Percentiles rank a stretch among this genome's conserved stretches.
These are phyloP conservation scores for Suhomyces yuchorum DNA, from an alignment of 1,139 yeast species.

Conservation along the genomic window DNA sequence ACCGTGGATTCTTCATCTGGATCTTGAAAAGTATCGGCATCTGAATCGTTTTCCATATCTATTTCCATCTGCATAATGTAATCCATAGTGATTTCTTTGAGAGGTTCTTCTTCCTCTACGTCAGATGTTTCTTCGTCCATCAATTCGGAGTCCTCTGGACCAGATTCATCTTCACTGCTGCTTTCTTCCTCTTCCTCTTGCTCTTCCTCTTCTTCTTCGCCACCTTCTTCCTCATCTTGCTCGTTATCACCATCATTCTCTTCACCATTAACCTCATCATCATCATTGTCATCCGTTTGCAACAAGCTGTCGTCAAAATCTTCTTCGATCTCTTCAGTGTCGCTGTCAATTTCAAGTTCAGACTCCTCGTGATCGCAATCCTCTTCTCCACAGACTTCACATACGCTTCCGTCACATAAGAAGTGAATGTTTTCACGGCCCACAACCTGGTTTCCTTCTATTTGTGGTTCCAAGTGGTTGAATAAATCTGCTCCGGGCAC, in stretches of 20 bases:
- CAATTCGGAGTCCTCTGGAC: constrained; percentile 7
- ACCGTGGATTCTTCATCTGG: constrained; percentile 29
- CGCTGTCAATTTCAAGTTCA: constrained; percentile 27
- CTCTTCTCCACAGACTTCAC: constrained; percentile 71
- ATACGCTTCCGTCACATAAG: constrained; percentile 70
- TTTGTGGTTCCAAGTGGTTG: constrained; percentile 59
- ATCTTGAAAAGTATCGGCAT: constrained; percentile 35
- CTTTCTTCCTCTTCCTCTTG: constrained; percentile 2
- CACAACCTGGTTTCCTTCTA: constrained; percentile 19
- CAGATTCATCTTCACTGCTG: neutral
- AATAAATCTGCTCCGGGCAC: constrained; percentile 93
- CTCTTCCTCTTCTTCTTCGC: constrained; percentile 7
- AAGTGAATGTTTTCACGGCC: constrained; percentile 70
- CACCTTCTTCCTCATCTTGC: constrained; percentile 10
- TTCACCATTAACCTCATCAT: constrained; percentile 4
- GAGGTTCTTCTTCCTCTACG: constrained; percentile 15
- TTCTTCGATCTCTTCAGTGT: constrained; percentile 24
- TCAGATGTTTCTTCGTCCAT: constrained; percentile 6
- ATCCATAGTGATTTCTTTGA: constrained; percentile 40
- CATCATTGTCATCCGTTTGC: constrained; percentile 20
- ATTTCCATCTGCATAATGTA: constrained; percentile 36
- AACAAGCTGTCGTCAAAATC: constrained; percentile 15
- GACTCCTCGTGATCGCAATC: constrained; percentile 53
- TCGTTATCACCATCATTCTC: constrained; percentile 11
- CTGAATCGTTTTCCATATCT: constrained; percentile 24